Evolutionary conservation across 306 rosid species (phyloP), one percentile per base, ranked within the genome.

Genomic region (Malus domestica): DNA sequence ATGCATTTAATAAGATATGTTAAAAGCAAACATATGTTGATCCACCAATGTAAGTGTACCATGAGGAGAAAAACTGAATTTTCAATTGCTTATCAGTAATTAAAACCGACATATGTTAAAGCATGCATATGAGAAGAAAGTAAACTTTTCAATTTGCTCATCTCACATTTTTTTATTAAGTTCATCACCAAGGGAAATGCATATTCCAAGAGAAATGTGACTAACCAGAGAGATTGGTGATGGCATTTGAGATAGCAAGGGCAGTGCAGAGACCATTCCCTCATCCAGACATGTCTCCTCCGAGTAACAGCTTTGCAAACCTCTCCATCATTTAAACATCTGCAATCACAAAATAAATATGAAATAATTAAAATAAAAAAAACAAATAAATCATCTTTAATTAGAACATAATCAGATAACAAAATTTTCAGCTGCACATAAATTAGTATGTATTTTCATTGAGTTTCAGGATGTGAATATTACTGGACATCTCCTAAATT

Each of bases 201-300:
- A 58, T 13, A 59, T 70, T 9, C 23, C 25, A 14, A 46, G 18
- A 51, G 16, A 9, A 40, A 19, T 40, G 70, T 77, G 46, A 80
- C 91, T 51, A 78, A 93, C 98, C 98, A 65, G 98, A 93, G 79
- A 93, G 97, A 86, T 93, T 93, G 27, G 98, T 93, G 38, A 93
- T 91, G 19, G 98, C 98, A 38, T 93, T 93, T 0, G 98, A 91
- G 82, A 93, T 88, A 49, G 98, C 98, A 65, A 93, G 94, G 42
- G 98, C 98, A 16, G 98, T 91, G 76, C 96, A 93, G 18, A 93
- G 96, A 27, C 98, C 97, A 77, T 93, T 93, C 20, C 98, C 97
- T 33, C 98, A 97, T 65, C 98, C 98, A 13, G 98, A 93, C 98
- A 93, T 91, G 72, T 91, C 98, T 82, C 91, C 98, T 14, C 98